Percentiles rank a stretch among this genome's conserved stretches.
Conservation (phyloP, 208 protist species). For the Herpetomonas samuelpessoai region DNA sequence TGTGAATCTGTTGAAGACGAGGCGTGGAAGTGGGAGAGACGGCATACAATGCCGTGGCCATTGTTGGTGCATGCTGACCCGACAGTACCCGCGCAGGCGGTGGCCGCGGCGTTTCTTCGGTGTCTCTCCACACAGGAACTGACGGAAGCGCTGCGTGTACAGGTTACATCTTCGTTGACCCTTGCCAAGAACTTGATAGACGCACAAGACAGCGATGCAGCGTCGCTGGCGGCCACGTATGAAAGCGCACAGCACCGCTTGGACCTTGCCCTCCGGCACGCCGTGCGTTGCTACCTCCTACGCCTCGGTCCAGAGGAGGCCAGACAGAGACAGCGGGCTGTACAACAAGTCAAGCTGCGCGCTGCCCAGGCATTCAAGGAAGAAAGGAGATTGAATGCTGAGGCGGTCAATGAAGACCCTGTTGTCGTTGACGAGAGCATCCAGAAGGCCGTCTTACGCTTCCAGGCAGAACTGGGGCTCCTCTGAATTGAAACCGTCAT, state of each 20-base stretch:
- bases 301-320: background rate
- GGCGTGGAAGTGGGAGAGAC: background rate
- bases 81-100: background rate
- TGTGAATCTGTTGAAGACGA: no score
- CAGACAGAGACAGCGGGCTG: background rate
- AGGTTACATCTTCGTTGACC: no score
- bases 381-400: background rate
- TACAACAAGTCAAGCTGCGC: background rate
- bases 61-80: background rate
- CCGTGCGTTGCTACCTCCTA: background rate
- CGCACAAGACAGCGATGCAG: no score
- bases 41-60: background rate
- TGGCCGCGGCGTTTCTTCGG: background rate
- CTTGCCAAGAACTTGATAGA: no score
- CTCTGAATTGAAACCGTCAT: no score
- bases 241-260: background rate
- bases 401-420: background rate
- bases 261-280: background rate
- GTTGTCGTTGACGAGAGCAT: no score
- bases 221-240: constrained; percentile 1
- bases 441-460: no score
- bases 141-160: no score
- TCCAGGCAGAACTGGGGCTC: no score
- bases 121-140: no score
- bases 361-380: background rate